Percentiles rank a stretch among this genome's conserved stretches.
Evolutionary conservation across 225 moss, liverwort and hornwort genomes (phyloP).

Genomic region (Ulota crispa): DNA sequence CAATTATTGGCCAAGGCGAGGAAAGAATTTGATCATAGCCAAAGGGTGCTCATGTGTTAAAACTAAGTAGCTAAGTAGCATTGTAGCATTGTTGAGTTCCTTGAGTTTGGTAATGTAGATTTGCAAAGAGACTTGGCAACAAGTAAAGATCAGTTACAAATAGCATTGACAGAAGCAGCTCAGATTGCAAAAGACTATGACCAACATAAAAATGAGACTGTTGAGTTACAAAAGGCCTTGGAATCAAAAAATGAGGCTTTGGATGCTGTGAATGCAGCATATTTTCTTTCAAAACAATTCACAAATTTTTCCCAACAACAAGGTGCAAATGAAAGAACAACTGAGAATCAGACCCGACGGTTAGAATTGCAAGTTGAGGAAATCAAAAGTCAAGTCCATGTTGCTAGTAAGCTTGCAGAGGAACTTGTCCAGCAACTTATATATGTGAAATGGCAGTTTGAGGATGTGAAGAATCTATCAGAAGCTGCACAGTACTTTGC

Average conservation of each 20-base stretch:
- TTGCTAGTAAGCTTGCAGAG: slow-evolving; percentile 6
- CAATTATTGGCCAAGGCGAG: not conserved
- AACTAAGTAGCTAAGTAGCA: not conserved
- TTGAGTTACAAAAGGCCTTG: slow-evolving; percentile 31
- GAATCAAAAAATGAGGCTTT: slow-evolving; percentile 25
- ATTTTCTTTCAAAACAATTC: not conserved
- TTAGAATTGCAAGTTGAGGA: not conserved
- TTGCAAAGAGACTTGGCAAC: slow-evolving; percentile 42
- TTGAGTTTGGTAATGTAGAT: slow-evolving; percentile 1
- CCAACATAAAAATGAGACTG: slow-evolving; percentile 15
- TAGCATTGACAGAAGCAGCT: slow-evolving; percentile 19
- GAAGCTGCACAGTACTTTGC: not conserved
- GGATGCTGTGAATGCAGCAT: not conserved
- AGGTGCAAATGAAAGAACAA: not conserved
- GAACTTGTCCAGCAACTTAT: not conserved
- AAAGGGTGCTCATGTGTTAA: not conserved
- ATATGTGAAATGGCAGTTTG: not conserved
- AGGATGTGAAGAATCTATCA: not conserved
- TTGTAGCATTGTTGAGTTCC: not conserved
- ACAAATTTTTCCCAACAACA: slow-evolving; percentile 9
- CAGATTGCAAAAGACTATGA: slow-evolving; percentile 19
- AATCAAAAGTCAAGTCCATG: not conserved
- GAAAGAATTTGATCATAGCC: not conserved
- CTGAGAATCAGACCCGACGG: not conserved
- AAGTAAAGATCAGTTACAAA: slow-evolving; percentile 34